Percentiles rank a stretch among this genome's conserved stretches.
phyloP scores from a whole-genome alignment of 2,329 filamentous ascomycete genomes.

The Penicillium sp. region DNA sequence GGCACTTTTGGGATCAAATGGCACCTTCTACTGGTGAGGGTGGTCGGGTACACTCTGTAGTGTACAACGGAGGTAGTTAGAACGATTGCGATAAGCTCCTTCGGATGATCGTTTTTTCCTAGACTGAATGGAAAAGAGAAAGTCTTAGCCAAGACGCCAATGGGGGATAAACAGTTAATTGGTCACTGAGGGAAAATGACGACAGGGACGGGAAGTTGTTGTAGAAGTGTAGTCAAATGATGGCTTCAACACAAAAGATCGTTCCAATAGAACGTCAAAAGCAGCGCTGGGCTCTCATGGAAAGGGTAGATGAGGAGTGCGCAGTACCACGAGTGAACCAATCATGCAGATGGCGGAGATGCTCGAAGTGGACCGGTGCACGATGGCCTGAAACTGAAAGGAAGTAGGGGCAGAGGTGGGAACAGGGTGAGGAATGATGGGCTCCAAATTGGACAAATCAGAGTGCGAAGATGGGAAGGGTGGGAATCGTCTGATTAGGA shows the following conservation, averaged over 20 bases:
- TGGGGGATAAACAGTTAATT: conserved; percentile 8
- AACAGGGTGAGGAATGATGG: conserved; percentile 20
- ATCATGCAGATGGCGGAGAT: conserved; percentile 30
- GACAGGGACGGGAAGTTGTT: conserved; percentile 9
- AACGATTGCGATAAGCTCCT: conserved; percentile 22
- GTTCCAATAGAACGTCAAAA: conserved; percentile 10
- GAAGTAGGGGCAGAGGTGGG: conserved; percentile 16
- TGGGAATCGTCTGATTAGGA: conserved; percentile 22
- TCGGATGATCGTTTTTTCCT: conserved; percentile 21
- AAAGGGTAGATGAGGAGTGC: conserved; percentile 22
- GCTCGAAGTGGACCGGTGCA: conserved; percentile 27
- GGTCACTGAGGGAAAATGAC: neutral
- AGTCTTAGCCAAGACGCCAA: conserved; percentile 16
- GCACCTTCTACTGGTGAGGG: conserved; percentile 10
- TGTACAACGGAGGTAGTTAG: conserved; percentile 11
- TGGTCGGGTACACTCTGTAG: conserved; percentile 1
- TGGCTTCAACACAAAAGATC: neutral
- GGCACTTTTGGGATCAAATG: conserved; percentile 5
- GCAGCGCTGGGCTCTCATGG: conserved; percentile 16
- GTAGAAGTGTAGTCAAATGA: conserved; percentile 8
- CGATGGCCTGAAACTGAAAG: conserved; percentile 31
- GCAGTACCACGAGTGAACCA: conserved; percentile 22
- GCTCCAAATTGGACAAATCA: conserved; percentile 21
- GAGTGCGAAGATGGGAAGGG: conserved; percentile 9
- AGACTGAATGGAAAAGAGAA: conserved; percentile 9